These are phyloP conservation scores for Nitzschia palea DNA, from an alignment of 108 stramenopile species.

Conservation along the genomic window DNA sequence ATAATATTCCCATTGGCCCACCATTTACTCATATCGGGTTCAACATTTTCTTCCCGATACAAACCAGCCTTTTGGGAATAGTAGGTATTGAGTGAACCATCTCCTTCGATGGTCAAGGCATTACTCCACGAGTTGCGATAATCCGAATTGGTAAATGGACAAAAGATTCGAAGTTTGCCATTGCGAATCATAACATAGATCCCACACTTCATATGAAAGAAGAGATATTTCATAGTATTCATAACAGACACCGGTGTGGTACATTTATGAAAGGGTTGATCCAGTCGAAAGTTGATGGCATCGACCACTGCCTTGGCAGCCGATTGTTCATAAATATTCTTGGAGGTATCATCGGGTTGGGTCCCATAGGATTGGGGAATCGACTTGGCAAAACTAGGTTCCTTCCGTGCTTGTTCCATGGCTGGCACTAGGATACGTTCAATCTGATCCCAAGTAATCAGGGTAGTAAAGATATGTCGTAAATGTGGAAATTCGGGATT, in stretches of 20 bases:
- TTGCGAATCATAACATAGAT: conserved; percentile 96
- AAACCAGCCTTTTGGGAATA: conserved; percentile 80
- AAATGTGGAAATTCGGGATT: conserved; percentile 84
- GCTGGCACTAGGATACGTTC: conserved; percentile 69
- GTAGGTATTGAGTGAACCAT: conserved; percentile 80
- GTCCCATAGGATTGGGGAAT: conserved; percentile 60
- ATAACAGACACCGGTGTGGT: conserved; percentile 70
- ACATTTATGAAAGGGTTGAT: conserved; percentile 83
- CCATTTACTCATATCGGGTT: conserved; percentile 89
- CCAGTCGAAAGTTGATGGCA: conserved; percentile 76
- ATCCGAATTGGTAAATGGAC: conserved; percentile 92
- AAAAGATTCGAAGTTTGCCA: conserved; percentile 89
- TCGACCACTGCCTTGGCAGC: conserved; percentile 51
- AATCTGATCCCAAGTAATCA: conserved; percentile 86
- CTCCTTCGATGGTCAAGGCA: conserved; percentile 75
- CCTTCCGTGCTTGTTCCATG: conserved; percentile 78
- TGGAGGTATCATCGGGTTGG: conserved; percentile 41
- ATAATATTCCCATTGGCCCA: conserved; percentile 99
- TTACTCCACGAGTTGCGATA: conserved; percentile 91
- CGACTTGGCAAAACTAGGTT: conserved; percentile 50
- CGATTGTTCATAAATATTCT: conserved; percentile 68
- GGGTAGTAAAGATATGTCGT: conserved; percentile 86
- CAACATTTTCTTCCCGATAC: conserved; percentile 92
- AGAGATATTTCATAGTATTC: conserved; percentile 95
- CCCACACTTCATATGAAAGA: conserved; percentile 99